Evolutionary conservation across 2,329 filamentous ascomycete genomes (phyloP).

Genomic region (Cordyceps farinosa): DNA sequence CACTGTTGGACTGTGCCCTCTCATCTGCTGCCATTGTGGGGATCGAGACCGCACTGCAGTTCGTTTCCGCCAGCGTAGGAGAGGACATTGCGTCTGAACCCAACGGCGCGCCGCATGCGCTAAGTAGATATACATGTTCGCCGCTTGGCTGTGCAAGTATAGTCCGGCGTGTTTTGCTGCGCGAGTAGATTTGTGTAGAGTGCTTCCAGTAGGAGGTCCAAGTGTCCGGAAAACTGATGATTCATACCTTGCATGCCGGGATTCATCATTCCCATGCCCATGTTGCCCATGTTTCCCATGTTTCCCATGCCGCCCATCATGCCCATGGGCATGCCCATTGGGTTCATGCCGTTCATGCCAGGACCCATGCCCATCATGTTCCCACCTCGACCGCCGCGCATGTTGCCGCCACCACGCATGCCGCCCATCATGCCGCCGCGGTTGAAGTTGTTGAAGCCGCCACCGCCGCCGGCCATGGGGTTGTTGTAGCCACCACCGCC

Average conservation of each 20-base stretch:
- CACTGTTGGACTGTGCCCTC: background rate
- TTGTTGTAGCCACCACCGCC: conserved; percentile 45
- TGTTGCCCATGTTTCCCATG: conserved; percentile 32
- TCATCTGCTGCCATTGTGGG: background rate
- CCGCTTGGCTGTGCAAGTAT: background rate
- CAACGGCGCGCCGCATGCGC: background rate
- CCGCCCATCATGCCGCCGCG: conserved; percentile 45
- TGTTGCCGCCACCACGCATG: conserved; percentile 48
- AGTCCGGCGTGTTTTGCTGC: background rate
- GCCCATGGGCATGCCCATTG: conserved; percentile 42
- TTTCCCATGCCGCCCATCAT: conserved; percentile 51
- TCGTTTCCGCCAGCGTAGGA: background rate
- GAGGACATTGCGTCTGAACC: background rate
- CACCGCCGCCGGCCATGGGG: conserved; percentile 52
- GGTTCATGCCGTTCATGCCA: conserved; percentile 26
- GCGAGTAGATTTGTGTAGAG: conserved; percentile 21
- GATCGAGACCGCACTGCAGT: background rate
- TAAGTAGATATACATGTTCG: background rate
- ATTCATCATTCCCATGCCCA: conserved; percentile 33
- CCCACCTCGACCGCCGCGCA: conserved; percentile 50
- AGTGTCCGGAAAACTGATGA: conserved; percentile 20
- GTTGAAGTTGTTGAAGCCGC: conserved; percentile 50
- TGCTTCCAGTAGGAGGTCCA: conserved; percentile 43
- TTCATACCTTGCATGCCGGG: conserved; percentile 35
- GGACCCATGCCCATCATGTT: conserved; percentile 46